These are phyloP conservation scores for Plasmodium berghei DNA, from an alignment of 169 alveolate species.

Conservation along the genomic window DNA sequence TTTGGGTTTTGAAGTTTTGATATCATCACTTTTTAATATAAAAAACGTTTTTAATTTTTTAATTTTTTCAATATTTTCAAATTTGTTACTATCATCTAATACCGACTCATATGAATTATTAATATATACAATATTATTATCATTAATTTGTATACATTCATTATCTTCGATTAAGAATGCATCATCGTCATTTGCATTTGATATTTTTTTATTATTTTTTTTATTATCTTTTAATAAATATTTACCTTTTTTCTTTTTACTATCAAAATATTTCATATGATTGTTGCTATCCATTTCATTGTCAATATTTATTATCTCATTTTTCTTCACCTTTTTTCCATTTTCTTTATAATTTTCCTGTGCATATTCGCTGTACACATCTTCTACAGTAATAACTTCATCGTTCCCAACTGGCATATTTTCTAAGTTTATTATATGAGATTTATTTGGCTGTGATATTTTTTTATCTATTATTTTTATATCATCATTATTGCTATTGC, in stretches of 20 bases:
- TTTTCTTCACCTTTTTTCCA: not conserved
- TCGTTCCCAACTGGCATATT: not conserved
- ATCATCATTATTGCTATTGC: constrained; percentile 11
- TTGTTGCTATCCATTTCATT: not conserved
- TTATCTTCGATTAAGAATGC: not conserved
- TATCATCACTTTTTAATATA: not conserved
- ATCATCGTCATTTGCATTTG: not conserved
- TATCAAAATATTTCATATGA: not conserved
- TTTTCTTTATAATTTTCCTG: not conserved
- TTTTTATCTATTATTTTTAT: constrained; percentile 29
- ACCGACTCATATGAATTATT: constrained; percentile 15
- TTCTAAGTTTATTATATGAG: constrained; percentile 32
- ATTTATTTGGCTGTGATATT: not conserved
- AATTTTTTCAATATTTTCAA: not conserved
- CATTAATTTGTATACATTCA: constrained; percentile 18
- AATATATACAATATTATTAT: not conserved
- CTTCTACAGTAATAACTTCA: constrained; percentile 51
- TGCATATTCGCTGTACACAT: constrained; percentile 31
- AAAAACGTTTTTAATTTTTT: constrained; percentile 19
- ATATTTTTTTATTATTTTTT: not conserved
- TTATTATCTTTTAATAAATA: not conserved
- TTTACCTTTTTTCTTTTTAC: not conserved
- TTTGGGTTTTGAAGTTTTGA: not conserved
- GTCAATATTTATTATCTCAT: constrained; percentile 29
- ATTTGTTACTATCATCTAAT: not conserved